Percentiles rank a stretch among this genome's conserved stretches.
phyloP scores from a whole-genome alignment of 768 basidiomycete genomes.

The Brasilioporus rufonigricans region DNA sequence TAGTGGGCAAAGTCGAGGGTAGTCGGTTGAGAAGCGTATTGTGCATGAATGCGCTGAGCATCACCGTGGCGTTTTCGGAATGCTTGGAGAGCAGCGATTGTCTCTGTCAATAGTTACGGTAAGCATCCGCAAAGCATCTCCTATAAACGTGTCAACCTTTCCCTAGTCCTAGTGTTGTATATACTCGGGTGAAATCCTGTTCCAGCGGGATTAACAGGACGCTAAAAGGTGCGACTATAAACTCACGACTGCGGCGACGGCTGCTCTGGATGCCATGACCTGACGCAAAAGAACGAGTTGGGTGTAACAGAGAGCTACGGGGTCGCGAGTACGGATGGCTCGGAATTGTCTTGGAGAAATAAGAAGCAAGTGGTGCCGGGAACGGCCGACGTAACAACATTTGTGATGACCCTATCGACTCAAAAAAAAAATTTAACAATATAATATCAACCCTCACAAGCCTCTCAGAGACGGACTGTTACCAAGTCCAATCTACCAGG shows the following conservation, averaged over 20 bases:
- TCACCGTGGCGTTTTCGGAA: slow-evolving; percentile 96
- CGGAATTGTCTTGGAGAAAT: slow-evolving; percentile 14
- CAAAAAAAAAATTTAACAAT: slow-evolving; percentile 2
- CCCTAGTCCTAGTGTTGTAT: slow-evolving; percentile 78
- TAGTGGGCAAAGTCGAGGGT: slow-evolving; percentile 91
- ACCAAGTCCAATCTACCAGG: too few species aligned
- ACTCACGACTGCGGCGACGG: slow-evolving; percentile 62
- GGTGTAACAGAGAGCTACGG: slow-evolving; percentile 1
- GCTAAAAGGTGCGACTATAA: neutral
- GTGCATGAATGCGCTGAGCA: slow-evolving; percentile 70
- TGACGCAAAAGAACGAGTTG: slow-evolving; percentile 4
- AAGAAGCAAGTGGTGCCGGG: slow-evolving; percentile 21
- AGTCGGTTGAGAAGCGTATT: slow-evolving; percentile 67
- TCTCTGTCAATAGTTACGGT: slow-evolving; percentile 52
- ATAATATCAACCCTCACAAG: neutral
- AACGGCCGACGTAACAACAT: slow-evolving; percentile 24
- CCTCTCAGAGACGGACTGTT: too few species aligned
- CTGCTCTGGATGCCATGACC: slow-evolving; percentile 71
- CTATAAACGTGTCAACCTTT: slow-evolving; percentile 52
- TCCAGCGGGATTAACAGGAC: slow-evolving; percentile 3
- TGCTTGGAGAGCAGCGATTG: slow-evolving; percentile 83
- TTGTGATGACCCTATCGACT: slow-evolving; percentile 7
- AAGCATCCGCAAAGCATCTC: neutral
- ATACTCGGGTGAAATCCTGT: slow-evolving; percentile 84
- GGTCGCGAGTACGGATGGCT: slow-evolving; percentile 13